These are phyloP conservation scores for Rhodotorula sp. DNA, from an alignment of 1,284 basidiomycete species.

Conservation along the genomic window DNA sequence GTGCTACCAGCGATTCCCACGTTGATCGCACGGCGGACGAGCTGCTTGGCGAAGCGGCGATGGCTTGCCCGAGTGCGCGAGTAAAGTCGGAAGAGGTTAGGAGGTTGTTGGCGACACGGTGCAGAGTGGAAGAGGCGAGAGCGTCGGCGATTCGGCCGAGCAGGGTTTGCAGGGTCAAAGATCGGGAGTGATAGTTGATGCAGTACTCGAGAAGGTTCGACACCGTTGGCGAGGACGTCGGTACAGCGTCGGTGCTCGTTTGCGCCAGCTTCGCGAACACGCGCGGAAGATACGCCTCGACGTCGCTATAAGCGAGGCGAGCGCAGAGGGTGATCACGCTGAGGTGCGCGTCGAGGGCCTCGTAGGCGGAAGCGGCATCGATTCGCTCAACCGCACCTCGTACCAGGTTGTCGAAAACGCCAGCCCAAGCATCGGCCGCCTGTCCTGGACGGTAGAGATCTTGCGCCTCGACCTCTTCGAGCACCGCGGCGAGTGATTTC, in stretches of 20 bases:
- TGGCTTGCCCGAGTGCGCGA: neutral
- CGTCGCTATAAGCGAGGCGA: conserved; percentile 17
- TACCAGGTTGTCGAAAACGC: conserved; percentile 11
- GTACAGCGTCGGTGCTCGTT: neutral
- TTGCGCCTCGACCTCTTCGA: conserved; percentile 22
- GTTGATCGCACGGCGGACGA: neutral
- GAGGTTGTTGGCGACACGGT: conserved; percentile 16
- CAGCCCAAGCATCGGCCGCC: conserved; percentile 22
- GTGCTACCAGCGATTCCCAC: conserved; percentile 13
- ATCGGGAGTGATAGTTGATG: conserved; percentile 29
- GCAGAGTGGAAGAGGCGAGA: conserved; percentile 7
- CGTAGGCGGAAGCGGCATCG: neutral
- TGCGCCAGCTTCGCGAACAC: conserved; percentile 21
- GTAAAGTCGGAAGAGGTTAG: conserved; percentile 14
- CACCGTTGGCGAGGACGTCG: neutral
- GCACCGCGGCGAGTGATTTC: conserved; percentile 6
- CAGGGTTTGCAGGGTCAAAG: conserved; percentile 24
- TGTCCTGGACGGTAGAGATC: conserved; percentile 30
- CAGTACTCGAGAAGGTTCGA: conserved; percentile 22
- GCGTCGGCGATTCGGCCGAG: conserved; percentile 23
- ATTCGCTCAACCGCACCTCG: conserved; percentile 13
- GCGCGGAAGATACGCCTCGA: conserved; percentile 8
- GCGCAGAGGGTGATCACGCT: conserved; percentile 8
- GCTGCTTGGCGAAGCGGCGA: conserved; percentile 11
- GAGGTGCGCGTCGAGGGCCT: conserved; percentile 4